These are phyloP conservation scores for Botrytis galanthina DNA, from an alignment of 2,329 filamentous ascomycete genomes.

Conservation along the genomic window DNA sequence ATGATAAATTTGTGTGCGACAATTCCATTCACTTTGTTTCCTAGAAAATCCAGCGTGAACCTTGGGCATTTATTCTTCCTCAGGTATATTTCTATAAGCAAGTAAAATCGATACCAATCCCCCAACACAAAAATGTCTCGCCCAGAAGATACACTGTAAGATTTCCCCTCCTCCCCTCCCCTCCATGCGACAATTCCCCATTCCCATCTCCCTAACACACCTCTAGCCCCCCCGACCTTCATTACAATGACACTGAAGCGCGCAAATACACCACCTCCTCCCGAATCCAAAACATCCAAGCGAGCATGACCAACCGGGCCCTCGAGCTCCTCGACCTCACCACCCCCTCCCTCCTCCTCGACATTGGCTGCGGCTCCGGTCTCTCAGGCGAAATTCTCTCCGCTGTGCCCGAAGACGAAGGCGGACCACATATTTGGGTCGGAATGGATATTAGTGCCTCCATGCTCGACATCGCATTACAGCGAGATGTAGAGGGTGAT, in stretches of 20 bases:
- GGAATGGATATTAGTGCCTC: conserved; percentile 92
- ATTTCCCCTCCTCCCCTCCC: conserved; percentile 23
- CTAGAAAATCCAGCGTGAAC: background rate
- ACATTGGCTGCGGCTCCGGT: conserved; percentile 94
- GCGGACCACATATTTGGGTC: conserved; percentile 91
- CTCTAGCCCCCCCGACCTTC: conserved; percentile 83
- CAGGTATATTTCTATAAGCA: background rate
- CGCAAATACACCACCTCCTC: conserved; percentile 97
- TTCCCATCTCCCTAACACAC: background rate
- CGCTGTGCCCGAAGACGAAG: conserved; percentile 63
- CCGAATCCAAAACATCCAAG: conserved; percentile 93
- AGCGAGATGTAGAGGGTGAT: conserved; percentile 89
- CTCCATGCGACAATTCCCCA: conserved; percentile 26
- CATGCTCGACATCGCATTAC: conserved; percentile 95
- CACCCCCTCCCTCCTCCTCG: conserved; percentile 82
- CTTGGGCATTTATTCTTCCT: background rate
- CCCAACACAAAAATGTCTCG: conserved; percentile 74
- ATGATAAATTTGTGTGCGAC: conserved; percentile 1
- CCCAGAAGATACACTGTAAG: conserved; percentile 89
- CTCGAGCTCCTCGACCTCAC: conserved; percentile 84
- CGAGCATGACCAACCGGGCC: conserved; percentile 88
- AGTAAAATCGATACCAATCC: background rate
- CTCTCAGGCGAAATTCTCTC: conserved; percentile 93
- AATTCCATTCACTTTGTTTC: background rate
- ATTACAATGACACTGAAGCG: conserved; percentile 94